phyloP scores from a whole-genome alignment of 2,329 filamentous ascomycete genomes.

The Fusarium albosuccineum region DNA sequence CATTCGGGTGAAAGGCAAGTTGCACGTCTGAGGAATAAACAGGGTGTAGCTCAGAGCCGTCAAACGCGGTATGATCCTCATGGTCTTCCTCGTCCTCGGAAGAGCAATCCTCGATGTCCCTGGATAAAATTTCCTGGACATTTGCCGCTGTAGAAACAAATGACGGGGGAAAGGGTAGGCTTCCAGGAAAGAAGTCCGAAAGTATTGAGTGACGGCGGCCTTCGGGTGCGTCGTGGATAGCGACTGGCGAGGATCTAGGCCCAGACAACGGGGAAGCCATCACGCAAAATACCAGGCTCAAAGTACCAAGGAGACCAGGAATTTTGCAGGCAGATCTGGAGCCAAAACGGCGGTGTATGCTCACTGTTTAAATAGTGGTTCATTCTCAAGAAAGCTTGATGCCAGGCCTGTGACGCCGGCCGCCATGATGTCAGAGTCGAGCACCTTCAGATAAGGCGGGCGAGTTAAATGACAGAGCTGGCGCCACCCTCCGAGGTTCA shows the following conservation, averaged over 20 bases:
- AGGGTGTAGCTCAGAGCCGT: slow-evolving; percentile 17
- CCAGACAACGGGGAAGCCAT: slow-evolving; percentile 15
- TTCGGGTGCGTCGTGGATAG: slow-evolving; percentile 2
- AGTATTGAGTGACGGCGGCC: slow-evolving; percentile 39
- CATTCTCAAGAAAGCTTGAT: slow-evolving; percentile 21
- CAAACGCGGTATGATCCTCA: slow-evolving; percentile 7
- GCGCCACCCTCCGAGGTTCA: slow-evolving; percentile 22
- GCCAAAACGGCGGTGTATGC: slow-evolving; percentile 12
- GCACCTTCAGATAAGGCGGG: slow-evolving; percentile 18
- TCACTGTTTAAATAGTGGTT: not conserved
- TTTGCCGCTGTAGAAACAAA: slow-evolving; percentile 32
- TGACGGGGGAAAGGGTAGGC: slow-evolving; percentile 21
- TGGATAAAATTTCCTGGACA: slow-evolving; percentile 33
- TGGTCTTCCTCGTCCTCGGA: slow-evolving; percentile 34
- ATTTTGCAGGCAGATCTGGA: slow-evolving; percentile 5
- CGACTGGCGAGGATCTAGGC: slow-evolving; percentile 22
- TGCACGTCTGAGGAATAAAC: slow-evolving; percentile 23
- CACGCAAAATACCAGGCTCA: not conserved
- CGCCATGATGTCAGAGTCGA: slow-evolving; percentile 30
- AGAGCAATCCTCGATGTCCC: slow-evolving; percentile 42
- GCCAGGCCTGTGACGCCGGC: slow-evolving; percentile 1
- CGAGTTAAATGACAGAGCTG: slow-evolving; percentile 17
- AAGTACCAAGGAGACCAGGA: not conserved
- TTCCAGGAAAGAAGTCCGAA: slow-evolving; percentile 38
- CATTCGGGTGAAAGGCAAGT: slow-evolving; percentile 39